Conservation (phyloP, 345 rosid species). For the Linum trigynum region DNA sequence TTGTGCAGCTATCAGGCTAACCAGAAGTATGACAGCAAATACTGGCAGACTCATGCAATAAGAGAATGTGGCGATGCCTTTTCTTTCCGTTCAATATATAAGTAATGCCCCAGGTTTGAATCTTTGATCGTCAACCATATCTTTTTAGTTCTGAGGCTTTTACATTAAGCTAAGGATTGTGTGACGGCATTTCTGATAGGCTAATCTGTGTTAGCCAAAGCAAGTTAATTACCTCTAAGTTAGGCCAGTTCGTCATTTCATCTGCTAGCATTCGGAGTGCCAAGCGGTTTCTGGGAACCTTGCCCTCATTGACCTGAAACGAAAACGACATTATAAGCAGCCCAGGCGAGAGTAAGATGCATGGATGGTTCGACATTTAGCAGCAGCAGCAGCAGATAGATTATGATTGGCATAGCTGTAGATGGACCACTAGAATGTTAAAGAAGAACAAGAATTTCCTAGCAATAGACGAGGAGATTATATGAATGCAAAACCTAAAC, state of each 20-base stretch:
- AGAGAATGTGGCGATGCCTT: no score
- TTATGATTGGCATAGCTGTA: neutral
- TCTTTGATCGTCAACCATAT: no score
- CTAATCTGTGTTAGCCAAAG: neutral
- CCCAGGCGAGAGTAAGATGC: neutral
- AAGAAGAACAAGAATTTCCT: no score
- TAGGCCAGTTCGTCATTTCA: slow-evolving; percentile 89
- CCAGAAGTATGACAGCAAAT: no score
- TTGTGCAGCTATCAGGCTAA: no score
- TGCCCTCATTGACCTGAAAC: slow-evolving; percentile 71
- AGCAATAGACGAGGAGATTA: no score
- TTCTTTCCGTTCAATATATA: no score
- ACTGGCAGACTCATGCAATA: no score
- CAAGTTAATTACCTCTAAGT: slow-evolving; percentile 54
- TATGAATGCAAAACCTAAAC: neutral
- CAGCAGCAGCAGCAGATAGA: neutral
- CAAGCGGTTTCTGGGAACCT: slow-evolving; percentile 56
- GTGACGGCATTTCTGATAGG: no score
- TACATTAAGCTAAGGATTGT: no score
- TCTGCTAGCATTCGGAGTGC: slow-evolving; percentile 72
- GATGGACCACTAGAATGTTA: neutral
- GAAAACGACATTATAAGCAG: slow-evolving; percentile 3
- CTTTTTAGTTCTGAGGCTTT: no score
- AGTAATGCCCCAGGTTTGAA: no score
- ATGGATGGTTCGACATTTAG: neutral